Base-by-base conservation (phyloP, 1,284 basidiomycete species). In the Cutaneotrichosporon sp. region DNA sequence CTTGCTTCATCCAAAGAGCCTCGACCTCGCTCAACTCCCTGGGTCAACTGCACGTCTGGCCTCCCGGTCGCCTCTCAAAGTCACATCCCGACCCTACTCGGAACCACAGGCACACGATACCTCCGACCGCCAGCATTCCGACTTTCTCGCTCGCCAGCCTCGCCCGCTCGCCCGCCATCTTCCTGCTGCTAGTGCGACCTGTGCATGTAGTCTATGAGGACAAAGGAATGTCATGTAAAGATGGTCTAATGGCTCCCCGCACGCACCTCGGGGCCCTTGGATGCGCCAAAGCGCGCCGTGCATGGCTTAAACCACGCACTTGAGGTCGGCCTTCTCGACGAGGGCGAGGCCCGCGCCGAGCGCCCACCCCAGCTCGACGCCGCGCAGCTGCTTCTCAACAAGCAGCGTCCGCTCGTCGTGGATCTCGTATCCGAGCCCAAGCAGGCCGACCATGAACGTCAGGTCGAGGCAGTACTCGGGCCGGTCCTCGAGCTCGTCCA, bases 401-500 rank as follows among this genome's bases (percentile, higher is more conserved):
- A 84, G 82, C 42, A 95, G 85, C 67, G 87, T 83, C 65, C 91
- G 79, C 42, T 81, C 82, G 43, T 85, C 86, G 24, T 79, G 82
- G 74, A 95, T 87, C 82, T 93, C 92, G 79, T 95, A 92, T 52
- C 91, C 83, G 0, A 95, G 82, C 60, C 89, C 84, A 56, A 99
- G 80, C 63, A 99, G 79, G 38, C 86, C 88, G 74, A 97, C 87
- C 92, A 95, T 93, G 78, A 95, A 99, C 36, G 92, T 97, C 73
- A 98, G 79, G 80, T 99, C 95, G 51, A 98, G 84, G 79, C 95
- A 99, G 82, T 89, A 92, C 81, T 98, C 95, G 0, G 95, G 94
- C 11, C 93, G 83, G 58, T 84, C 91, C 56, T 87, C 82, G 13
- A 98, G 82, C 74, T 97, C 94, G 0, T 81, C 83, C 80, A 95